Evolutionary conservation across 2,329 filamentous ascomycete species (phyloP).

Genomic region (Alternaria triticina): DNA sequence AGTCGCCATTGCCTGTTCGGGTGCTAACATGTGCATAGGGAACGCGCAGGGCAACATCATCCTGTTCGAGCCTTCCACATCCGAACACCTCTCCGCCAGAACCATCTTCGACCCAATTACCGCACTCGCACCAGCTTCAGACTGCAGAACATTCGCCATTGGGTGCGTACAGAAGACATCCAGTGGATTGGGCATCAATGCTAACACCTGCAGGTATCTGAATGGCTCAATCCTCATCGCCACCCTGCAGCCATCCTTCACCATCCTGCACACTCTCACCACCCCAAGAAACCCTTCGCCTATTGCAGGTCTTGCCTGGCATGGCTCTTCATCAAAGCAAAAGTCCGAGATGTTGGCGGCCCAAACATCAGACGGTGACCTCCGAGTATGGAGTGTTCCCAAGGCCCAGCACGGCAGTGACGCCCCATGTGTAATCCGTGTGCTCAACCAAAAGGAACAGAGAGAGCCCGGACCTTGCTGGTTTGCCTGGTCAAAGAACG

Average conservation of each 20-base stretch:
- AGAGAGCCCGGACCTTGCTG: conserved; percentile 81
- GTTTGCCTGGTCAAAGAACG: conserved; percentile 99
- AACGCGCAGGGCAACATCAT: conserved; percentile 93
- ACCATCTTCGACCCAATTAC: conserved; percentile 96
- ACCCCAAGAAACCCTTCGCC: conserved; percentile 84
- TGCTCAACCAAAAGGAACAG: conserved; percentile 80
- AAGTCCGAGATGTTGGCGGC: conserved; percentile 98
- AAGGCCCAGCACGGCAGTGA: conserved; percentile 75
- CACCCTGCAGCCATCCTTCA: conserved; percentile 88
- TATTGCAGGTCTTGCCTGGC: conserved; percentile 88
- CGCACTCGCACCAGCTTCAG: conserved; percentile 84
- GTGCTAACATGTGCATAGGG: conserved; percentile 60
- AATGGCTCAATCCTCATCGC: conserved; percentile 94
- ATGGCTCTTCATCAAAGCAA: conserved; percentile 92
- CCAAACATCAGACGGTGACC: conserved; percentile 88
- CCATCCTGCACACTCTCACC: conserved; percentile 88
- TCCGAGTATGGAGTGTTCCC: conserved; percentile 95
- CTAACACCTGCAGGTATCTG: conserved; percentile 70
- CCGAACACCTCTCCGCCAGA: conserved; percentile 87
- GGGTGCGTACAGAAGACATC: conserved; percentile 64
- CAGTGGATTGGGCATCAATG: background rate
- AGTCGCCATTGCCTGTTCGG: conserved; percentile 7
- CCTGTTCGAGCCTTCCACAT: conserved; percentile 89
- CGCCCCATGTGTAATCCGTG: conserved; percentile 84
- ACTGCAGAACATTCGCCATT: conserved; percentile 95